Conservation (phyloP, 257 asterid genomes). For the Penstemon davidsonii region DNA sequence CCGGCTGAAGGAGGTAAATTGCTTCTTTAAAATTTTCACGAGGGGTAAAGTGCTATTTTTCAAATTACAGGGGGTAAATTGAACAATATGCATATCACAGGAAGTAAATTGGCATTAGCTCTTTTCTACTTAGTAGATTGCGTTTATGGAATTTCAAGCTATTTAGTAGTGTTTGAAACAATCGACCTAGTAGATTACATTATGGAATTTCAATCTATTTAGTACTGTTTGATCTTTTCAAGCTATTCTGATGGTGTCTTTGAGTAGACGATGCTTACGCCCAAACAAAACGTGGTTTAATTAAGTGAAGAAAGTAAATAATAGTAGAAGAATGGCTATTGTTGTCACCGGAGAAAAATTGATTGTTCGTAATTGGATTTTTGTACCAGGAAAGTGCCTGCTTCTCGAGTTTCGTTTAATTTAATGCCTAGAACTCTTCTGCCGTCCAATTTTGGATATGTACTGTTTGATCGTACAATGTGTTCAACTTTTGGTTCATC, state of each 20-base stretch:
- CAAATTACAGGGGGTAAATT: too few species aligned
- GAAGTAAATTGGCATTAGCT: too few species aligned
- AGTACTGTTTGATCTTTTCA: too few species aligned
- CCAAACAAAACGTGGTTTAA: background rate
- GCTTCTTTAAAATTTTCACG: too few species aligned
- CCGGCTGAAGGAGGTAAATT: too few species aligned
- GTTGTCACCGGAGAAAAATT: background rate
- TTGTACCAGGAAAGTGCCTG: slow-evolving; percentile 50
- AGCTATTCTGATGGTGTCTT: background rate
- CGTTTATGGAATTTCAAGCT: background rate
- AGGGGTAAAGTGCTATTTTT: too few species aligned
- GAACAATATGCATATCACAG: too few species aligned
- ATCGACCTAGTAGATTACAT: too few species aligned
- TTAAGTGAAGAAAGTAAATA: background rate
- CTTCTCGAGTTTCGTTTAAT: slow-evolving; percentile 38
- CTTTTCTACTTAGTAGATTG: background rate
- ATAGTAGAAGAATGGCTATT: background rate
- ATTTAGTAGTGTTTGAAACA: background rate
- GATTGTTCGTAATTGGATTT: slow-evolving; percentile 28
- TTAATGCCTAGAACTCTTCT: slow-evolving; percentile 25
- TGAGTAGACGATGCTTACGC: too few species aligned
- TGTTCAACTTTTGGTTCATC: slow-evolving; percentile 26
- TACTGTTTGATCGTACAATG: slow-evolving; percentile 28
- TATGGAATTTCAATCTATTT: background rate
- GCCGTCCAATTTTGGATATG: slow-evolving; percentile 27